Conservation (phyloP, 2,329 filamentous ascomycete genomes). For the Diplodia sapinea region DNA sequence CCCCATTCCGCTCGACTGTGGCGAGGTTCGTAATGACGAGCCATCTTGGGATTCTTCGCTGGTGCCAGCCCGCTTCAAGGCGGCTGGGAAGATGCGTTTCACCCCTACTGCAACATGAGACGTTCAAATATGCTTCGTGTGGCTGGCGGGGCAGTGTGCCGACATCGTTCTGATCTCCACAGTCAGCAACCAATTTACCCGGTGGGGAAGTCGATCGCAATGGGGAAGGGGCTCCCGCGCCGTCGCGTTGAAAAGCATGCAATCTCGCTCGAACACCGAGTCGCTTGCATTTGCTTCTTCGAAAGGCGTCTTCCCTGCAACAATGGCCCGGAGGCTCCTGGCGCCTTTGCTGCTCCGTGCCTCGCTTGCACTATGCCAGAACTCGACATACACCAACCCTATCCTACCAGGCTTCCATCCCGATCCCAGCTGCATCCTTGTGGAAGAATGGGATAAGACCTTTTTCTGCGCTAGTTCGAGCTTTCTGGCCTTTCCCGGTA, state of each 20-base stretch:
- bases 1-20: not conserved
- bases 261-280: constrained; percentile 21
- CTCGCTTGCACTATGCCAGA: not conserved
- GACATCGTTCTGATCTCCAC: constrained; percentile 13
- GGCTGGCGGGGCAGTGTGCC: constrained; percentile 17
- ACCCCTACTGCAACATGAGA: constrained; percentile 16
- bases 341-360: not conserved
- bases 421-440: constrained; percentile 53
- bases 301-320: constrained; percentile 21
- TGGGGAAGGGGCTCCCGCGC: not conserved
- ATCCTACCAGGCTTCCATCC: constrained; percentile 56
- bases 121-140: constrained; percentile 24
- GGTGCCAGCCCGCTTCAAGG: not conserved
- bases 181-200: constrained; percentile 22
- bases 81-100: not conserved
- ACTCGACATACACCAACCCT: constrained; percentile 44
- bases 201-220: constrained; percentile 5
- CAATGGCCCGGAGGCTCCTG: not conserved
- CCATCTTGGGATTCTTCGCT: not conserved
- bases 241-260: constrained; percentile 14
- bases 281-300: constrained; percentile 10
- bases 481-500: constrained; percentile 55
- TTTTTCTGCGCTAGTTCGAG: constrained; percentile 55
- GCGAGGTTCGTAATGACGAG: not conserved
- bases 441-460: constrained; percentile 42